Conservation (phyloP, 225 moss, liverwort and hornwort species). For the Asterella californica region DNA sequence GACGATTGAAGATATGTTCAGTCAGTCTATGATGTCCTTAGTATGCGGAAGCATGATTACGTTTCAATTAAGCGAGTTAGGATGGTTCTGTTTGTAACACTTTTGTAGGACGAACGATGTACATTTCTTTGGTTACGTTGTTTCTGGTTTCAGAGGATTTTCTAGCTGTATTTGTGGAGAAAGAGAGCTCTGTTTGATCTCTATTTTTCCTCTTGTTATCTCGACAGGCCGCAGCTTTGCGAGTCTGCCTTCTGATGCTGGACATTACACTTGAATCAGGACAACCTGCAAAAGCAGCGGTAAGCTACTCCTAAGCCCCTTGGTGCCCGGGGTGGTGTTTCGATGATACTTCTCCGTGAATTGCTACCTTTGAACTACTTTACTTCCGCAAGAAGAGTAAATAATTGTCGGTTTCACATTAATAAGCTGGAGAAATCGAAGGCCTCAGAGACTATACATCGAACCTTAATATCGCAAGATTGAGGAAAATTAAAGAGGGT, state of each 20-base stretch:
- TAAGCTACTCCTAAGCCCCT: constrained; percentile 32
- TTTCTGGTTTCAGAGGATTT: neutral
- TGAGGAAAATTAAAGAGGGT: neutral
- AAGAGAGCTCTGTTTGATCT: neutral
- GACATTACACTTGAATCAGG: constrained; percentile 84
- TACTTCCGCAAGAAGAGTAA: no score
- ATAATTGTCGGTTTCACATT: no score
- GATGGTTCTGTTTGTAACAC: neutral
- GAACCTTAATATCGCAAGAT: no score
- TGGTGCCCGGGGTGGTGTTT: neutral
- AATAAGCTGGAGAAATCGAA: no score
- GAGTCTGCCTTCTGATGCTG: constrained; percentile 80
- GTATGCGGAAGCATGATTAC: neutral
- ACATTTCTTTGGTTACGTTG: neutral
- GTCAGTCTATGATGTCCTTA: neutral
- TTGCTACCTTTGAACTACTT: no score
- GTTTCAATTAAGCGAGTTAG: neutral
- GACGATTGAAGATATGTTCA: no score
- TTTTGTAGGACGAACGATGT: neutral
- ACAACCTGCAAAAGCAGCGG: constrained; percentile 89
- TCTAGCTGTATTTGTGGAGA: neutral
- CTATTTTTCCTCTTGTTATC: neutral
- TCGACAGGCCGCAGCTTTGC: constrained; percentile 77
- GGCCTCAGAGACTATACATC: no score
- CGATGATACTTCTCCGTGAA: neutral